Evolutionary conservation across 176 grass and related monocot species (phyloP).

Genomic region (Raddia guianensis): DNA sequence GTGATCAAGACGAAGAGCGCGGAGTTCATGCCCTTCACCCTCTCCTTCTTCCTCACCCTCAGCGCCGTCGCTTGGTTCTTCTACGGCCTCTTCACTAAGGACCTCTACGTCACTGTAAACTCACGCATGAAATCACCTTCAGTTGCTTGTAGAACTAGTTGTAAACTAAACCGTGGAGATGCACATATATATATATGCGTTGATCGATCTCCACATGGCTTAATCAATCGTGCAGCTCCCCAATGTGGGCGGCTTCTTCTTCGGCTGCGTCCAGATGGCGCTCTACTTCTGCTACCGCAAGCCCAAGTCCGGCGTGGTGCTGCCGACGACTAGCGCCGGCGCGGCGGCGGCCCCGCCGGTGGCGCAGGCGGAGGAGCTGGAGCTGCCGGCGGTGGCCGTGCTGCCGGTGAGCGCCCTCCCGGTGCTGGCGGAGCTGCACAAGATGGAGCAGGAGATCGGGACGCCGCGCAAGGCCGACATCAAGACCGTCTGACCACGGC

Average conservation of each 20-base stretch:
- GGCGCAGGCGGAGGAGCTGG: slow-evolving; percentile 34
- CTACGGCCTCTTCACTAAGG: slow-evolving; percentile 74
- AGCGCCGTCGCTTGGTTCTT: slow-evolving; percentile 83
- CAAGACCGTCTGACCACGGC: slow-evolving; percentile 37
- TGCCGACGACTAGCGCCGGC: slow-evolving; percentile 30
- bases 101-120: slow-evolving; percentile 65
- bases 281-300: slow-evolving; percentile 75
- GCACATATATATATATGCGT: too few relatives aligned
- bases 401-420: slow-evolving; percentile 51
- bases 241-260: slow-evolving; percentile 79
- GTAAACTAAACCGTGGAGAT: not conserved
- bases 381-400: slow-evolving; percentile 44
- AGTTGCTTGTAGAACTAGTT: not conserved
- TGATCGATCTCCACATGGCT: too few relatives aligned
- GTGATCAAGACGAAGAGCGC: slow-evolving; percentile 85
- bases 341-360: not conserved
- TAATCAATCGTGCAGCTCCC: slow-evolving; percentile 52
- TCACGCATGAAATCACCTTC: too few relatives aligned
- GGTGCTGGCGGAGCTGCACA: slow-evolving; percentile 66
- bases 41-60: slow-evolving; percentile 79
- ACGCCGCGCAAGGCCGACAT: slow-evolving; percentile 48
- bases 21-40: slow-evolving; percentile 89
- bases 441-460: slow-evolving; percentile 47
- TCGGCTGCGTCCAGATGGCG: slow-evolving; percentile 73
- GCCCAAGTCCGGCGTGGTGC: slow-evolving; percentile 26